Percentiles rank a stretch among this genome's conserved stretches.
Conservation (phyloP, 2,329 filamentous ascomycete species). For the Ophiosphaerella herpotricha region DNA sequence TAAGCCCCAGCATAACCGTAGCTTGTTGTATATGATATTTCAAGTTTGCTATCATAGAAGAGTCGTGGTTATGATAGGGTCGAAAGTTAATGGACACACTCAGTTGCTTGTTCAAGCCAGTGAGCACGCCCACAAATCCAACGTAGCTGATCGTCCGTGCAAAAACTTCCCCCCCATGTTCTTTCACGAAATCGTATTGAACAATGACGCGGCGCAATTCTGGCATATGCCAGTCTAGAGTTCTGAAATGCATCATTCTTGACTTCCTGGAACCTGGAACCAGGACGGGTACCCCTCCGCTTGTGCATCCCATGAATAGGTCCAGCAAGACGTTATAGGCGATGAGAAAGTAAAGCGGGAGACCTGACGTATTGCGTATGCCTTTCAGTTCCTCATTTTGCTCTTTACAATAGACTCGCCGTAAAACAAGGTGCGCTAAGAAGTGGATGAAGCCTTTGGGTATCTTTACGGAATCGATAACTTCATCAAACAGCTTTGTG, state of each 20-base stretch:
- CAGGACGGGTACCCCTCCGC: slow-evolving; percentile 52
- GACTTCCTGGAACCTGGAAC: slow-evolving; percentile 16
- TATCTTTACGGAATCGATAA: slow-evolving; percentile 43
- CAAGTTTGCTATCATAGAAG: too few species aligned
- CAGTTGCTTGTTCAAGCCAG: slow-evolving; percentile 53
- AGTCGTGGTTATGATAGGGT: slow-evolving; percentile 48
- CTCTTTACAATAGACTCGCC: slow-evolving; percentile 57
- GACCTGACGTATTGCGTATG: slow-evolving; percentile 56
- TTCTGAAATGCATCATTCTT: slow-evolving; percentile 61
- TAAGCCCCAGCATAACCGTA: slow-evolving; percentile 59
- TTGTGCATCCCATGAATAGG: slow-evolving; percentile 68
- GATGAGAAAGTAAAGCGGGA: slow-evolving; percentile 65
- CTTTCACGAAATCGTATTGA: slow-evolving; percentile 47
- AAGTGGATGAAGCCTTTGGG: slow-evolving; percentile 16
- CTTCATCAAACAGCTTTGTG: slow-evolving; percentile 56
- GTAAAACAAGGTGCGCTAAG: slow-evolving; percentile 55
- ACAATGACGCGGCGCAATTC: slow-evolving; percentile 48
- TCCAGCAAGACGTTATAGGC: slow-evolving; percentile 68
- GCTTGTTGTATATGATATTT: slow-evolving; percentile 56
- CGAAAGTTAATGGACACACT: slow-evolving; percentile 59
- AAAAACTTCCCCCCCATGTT: slow-evolving; percentile 44
- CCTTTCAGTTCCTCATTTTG: slow-evolving; percentile 66
- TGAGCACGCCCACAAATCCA: slow-evolving; percentile 58
- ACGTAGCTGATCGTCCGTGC: slow-evolving; percentile 57
- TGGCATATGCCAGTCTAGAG: slow-evolving; percentile 56